A percentile compares a stretch with the other conserved stretches of the same genome.
phyloP scores from a whole-genome alignment of 257 asterid species.

The Penstemon barbatus region DNA sequence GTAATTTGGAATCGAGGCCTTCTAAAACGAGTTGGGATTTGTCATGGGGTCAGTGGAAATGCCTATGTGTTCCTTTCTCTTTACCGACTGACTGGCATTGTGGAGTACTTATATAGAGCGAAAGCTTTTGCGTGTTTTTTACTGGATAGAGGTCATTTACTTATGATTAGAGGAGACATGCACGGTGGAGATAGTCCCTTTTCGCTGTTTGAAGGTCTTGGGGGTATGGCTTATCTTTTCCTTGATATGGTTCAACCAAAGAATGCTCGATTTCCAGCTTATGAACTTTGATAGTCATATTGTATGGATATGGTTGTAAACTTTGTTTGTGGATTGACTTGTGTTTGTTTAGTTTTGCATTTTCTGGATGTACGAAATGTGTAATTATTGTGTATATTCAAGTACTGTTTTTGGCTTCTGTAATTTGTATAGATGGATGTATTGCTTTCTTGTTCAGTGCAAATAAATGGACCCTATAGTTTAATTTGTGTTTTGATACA shows the following conservation, averaged over 20 bases:
- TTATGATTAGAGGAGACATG: slow-evolving; percentile 57
- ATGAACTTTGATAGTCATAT: slow-evolving; percentile 40
- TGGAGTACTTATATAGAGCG: slow-evolving; percentile 63
- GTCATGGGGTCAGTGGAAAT: slow-evolving; percentile 87
- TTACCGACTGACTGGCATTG: slow-evolving; percentile 63
- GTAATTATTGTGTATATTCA: too few relatives aligned
- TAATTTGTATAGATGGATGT: too few relatives aligned
- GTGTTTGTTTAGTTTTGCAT: too few relatives aligned
- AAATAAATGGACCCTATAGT: too few relatives aligned
- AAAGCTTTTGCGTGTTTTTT: slow-evolving; percentile 78
- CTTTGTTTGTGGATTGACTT: too few relatives aligned
- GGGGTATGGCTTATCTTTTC: slow-evolving; percentile 74
- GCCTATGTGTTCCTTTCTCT: slow-evolving; percentile 68
- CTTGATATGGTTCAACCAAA: slow-evolving; percentile 69
- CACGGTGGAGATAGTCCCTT: slow-evolving; percentile 65
- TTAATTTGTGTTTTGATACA: too few relatives aligned
- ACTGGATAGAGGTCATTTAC: slow-evolving; percentile 63
- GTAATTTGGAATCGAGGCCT: slow-evolving; percentile 84
- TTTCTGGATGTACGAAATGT: too few relatives aligned
- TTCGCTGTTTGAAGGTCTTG: slow-evolving; percentile 76
- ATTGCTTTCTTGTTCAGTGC: too few relatives aligned
- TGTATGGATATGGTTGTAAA: too few relatives aligned
- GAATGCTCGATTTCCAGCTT: slow-evolving; percentile 66
- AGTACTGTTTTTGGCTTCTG: too few relatives aligned
- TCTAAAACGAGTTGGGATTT: slow-evolving; percentile 66